Conservation (phyloP, 257 asterid species). For the Ilex asprella region DNA sequence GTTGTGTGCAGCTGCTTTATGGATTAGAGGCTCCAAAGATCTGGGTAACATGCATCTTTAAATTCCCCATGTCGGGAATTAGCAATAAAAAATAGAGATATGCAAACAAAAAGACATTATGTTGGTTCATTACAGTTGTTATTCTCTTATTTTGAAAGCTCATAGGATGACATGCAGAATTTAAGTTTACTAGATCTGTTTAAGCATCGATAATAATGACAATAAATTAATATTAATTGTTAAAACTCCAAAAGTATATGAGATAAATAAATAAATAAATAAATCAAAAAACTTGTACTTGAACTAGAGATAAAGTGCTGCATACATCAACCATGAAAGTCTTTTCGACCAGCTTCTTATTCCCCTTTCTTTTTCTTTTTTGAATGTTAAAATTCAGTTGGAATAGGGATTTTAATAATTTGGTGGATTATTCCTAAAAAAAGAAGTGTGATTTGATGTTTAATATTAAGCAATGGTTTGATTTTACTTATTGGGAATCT, state of each 20-base stretch:
- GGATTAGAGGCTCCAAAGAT: conserved; percentile 18
- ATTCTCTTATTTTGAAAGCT: no score
- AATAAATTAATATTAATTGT: conserved; percentile 1
- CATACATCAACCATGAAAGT: conserved; percentile 9
- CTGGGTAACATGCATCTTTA: conserved; percentile 32
- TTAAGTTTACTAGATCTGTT: not conserved
- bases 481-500: no score
- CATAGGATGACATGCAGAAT: no score
- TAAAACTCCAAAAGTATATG: not conserved
- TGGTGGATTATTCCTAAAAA: conserved; percentile 10
- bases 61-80: conserved; percentile 44
- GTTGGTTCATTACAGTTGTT: no score
- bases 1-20: conserved; percentile 4
- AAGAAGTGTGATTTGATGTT: conserved; percentile 10
- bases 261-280: not conserved
- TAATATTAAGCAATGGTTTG: not conserved
- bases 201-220: conserved; percentile 19
- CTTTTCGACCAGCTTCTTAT: conserved; percentile 11
- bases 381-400: not conserved
- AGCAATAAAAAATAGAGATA: conserved; percentile 11
- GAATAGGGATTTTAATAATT: conserved; percentile 1
- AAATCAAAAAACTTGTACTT: conserved; percentile 1
- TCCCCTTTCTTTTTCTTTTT: not conserved
- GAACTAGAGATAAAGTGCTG: not conserved
- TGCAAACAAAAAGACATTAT: no score